Evolutionary conservation across 305 asterid species (phyloP), one percentile per base, ranked within the genome.

Genomic region (Fraxinus sp.): DNA sequence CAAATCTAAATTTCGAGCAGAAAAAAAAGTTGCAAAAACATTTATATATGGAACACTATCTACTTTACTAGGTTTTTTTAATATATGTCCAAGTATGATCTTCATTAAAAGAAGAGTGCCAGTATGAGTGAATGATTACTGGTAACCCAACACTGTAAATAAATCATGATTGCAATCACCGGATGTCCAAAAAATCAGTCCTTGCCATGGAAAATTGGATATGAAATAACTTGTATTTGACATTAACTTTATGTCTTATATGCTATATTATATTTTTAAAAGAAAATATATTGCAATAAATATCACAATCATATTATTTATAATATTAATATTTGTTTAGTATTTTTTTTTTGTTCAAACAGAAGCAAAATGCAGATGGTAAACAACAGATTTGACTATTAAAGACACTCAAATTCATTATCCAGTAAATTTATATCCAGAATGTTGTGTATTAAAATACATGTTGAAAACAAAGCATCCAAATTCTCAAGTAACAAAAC

Each of bases 371-470:
- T 64, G 72, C 72, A 70, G 9, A 70, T 13, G 75, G 20, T 35
- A 28, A 30, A 70, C 22, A 14, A 13, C 20, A 11, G 75, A 10
- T 70, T 70, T 70, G 75, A 13, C 39, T 11, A 14, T 70, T 30
- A 70, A 26, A 10, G 18, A 70, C 39, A 70, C 37, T 13, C 5
- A 28, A 13, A 28, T 70, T 13, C n/a, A 24, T 64, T 14, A 75
- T 64, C 44, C n/a, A 44, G 55, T 11, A 44, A 44, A 44, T 44
- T 44, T 44, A 44, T 44, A 44, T 44, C 55, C 16, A 24, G 68
- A 28, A 36, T 49, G 82, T 36, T 44, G 57, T 71, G 26, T n/a
- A 83, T 78, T 10, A 26, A 36, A 64, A 74, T 76, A 80, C 77
- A 22, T 30, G 36, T 10, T 11, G 36, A 11, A 26, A 24, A 68